Evolutionary conservation across 495 filamentous ascomycete species (phyloP).

Genomic region (Emericellopsis terricola): DNA sequence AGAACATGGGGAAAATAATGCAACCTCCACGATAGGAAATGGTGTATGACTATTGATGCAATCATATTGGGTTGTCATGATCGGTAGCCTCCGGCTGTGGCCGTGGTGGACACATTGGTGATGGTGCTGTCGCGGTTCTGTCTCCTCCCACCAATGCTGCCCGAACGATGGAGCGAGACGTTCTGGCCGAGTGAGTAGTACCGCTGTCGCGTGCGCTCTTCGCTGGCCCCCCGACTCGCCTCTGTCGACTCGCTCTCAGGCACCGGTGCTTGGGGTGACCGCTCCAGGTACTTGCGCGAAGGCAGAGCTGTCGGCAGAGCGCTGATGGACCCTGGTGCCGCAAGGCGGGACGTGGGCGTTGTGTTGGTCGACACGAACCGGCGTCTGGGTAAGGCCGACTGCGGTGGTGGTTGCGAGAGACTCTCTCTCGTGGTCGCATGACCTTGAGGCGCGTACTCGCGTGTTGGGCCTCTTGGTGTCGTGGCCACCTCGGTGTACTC

Average conservation of each 20-base stretch:
- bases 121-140: conserved; percentile 17
- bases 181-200: conserved; percentile 21
- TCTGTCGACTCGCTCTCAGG: too few species aligned
- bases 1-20: conserved; percentile 2
- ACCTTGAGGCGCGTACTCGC: not conserved
- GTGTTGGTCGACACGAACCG: conserved; percentile 17
- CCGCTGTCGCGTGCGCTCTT: conserved; percentile 21
- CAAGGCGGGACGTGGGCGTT: conserved; percentile 16
- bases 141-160: conserved; percentile 19
- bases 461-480: not conserved
- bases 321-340: too few species aligned
- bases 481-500: conserved; percentile 9
- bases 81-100: conserved; percentile 8
- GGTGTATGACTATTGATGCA: too few species aligned
- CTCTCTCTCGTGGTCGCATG: not conserved
- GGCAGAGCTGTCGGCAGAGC: conserved; percentile 9
- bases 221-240: conserved; percentile 19
- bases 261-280: not conserved
- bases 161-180: conserved; percentile 19
- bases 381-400: conserved; percentile 24
- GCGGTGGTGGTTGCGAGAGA: conserved; percentile 3
- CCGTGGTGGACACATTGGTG: conserved; percentile 7
- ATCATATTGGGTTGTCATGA: too few species aligned
- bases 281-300: conserved; percentile 27
- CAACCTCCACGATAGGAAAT: too few species aligned